phyloP scores from a whole-genome alignment of 2,329 filamentous ascomycete genomes.

The Ophiocordyceps robertsii region DNA sequence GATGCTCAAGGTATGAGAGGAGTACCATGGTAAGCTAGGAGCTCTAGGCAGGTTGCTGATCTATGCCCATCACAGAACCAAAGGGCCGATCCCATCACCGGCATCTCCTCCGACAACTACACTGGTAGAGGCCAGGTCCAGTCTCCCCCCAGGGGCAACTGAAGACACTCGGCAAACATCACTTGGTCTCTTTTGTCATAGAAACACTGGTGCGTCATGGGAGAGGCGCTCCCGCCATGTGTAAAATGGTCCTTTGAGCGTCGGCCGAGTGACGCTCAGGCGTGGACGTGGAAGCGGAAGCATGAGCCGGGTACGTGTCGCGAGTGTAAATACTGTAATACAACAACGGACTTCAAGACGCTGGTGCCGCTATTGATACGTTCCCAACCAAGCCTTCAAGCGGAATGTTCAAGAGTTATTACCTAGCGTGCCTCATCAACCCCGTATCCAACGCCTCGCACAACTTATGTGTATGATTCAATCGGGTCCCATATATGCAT shows the following conservation, averaged over 20 bases:
- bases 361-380: conserved; percentile 11
- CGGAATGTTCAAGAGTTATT: not conserved
- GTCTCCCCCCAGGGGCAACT: conserved; percentile 42
- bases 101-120: conserved; percentile 69
- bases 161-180: conserved; percentile 15
- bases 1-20: conserved; percentile 63
- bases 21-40: not conserved
- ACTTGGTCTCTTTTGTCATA: conserved; percentile 20
- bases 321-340: conserved; percentile 31
- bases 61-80: conserved; percentile 46
- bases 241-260: not conserved
- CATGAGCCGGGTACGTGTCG: conserved; percentile 5
- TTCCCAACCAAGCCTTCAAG: not conserved
- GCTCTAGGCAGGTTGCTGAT: not conserved
- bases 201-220: conserved; percentile 16
- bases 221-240: conserved; percentile 9
- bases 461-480: not conserved
- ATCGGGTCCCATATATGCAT: not conserved
- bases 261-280: not conserved
- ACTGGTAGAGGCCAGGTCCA: conserved; percentile 68
- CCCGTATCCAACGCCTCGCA: not conserved
- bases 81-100: conserved; percentile 76
- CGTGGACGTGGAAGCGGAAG: conserved; percentile 10
- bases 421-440: not conserved
- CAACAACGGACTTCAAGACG: conserved; percentile 23